Percentiles rank a stretch among this genome's conserved stretches.
These are phyloP conservation scores for Aplosporella prunicola DNA, from an alignment of 2,329 filamentous ascomycete species.

Conservation along the genomic window DNA sequence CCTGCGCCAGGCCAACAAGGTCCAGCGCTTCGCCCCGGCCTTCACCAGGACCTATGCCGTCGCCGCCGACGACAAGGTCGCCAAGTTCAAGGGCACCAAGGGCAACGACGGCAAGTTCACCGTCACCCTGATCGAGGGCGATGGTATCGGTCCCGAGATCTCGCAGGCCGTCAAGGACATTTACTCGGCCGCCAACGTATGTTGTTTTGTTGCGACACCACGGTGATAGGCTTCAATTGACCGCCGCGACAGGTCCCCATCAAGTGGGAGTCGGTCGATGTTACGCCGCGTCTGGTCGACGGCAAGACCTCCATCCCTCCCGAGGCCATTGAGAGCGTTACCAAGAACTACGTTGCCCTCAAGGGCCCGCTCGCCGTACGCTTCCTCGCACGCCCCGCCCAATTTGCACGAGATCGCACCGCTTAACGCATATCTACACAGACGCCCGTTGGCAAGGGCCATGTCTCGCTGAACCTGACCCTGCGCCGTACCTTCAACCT, in stretches of 20 bases:
- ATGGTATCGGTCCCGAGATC: constrained; percentile 97
- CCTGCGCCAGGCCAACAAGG: constrained; percentile 52
- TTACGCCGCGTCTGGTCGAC: constrained; percentile 85
- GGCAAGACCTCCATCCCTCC: constrained; percentile 93
- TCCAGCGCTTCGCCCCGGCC: constrained; percentile 3
- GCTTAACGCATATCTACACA: constrained; percentile 31
- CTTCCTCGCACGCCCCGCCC: constrained; percentile 16
- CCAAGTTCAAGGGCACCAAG: constrained; percentile 88
- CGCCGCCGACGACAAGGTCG: constrained; percentile 58
- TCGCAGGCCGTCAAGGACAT: constrained; percentile 98
- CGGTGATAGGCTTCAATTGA: constrained; percentile 7
- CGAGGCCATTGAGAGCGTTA: constrained; percentile 84
- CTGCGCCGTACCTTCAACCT: constrained; percentile 99
- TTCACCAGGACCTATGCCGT: constrained; percentile 46
- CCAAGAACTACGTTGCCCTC: constrained; percentile 91
- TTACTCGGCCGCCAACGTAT: constrained; percentile 85
- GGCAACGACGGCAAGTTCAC: constrained; percentile 87
- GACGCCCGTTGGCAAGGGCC: constrained; percentile 96
- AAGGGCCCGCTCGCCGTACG: constrained; percentile 93
- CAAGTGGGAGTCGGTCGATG: constrained; percentile 94
- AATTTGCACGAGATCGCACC: constrained; percentile 1
- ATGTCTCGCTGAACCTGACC: constrained; percentile 97
- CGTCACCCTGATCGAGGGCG: constrained; percentile 95
- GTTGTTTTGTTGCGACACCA: constrained; percentile 12
- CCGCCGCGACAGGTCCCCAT: constrained; percentile 59